Conservation (phyloP, 2,329 filamentous ascomycete species). For the Fusarium nodosum region DNA sequence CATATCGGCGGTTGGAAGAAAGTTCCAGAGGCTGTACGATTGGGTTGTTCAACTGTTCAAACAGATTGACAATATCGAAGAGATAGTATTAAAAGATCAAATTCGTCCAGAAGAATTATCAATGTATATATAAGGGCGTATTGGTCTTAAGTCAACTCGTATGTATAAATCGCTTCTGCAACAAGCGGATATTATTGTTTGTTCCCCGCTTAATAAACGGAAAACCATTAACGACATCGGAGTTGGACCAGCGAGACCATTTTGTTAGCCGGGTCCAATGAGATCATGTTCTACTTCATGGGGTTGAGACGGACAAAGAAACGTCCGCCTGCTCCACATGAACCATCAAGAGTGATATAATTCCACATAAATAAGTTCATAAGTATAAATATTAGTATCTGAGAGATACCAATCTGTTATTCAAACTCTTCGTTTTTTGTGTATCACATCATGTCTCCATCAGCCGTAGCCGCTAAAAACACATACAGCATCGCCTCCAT, state of each 20-base stretch:
- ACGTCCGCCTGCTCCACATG: constrained; percentile 33
- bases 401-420: neutral
- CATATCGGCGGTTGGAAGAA: constrained; percentile 14
- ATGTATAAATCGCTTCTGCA: neutral
- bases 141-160: neutral
- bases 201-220: constrained; percentile 28
- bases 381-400: neutral
- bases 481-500: constrained; percentile 70
- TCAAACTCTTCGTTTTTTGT: neutral
- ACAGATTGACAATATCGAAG: neutral
- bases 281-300: neutral
- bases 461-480: constrained; percentile 45
- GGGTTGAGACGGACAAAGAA: constrained; percentile 25
- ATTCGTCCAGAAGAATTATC: too few species aligned
- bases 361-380: constrained; percentile 13
- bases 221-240: constrained; percentile 16
- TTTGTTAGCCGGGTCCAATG: constrained; percentile 2
- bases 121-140: too few species aligned
- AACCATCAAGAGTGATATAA: constrained; percentile 22
- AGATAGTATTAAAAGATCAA: too few species aligned
- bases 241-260: constrained; percentile 11
- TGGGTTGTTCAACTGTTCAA: neutral
- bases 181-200: neutral
- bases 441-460: constrained; percentile 44
- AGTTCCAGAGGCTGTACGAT: too few species aligned